Evolutionary conservation across 2,329 filamentous ascomycete species (phyloP), one percentile per base, ranked within the genome.

Genomic region (Stagonosporopsis tanaceti): DNA sequence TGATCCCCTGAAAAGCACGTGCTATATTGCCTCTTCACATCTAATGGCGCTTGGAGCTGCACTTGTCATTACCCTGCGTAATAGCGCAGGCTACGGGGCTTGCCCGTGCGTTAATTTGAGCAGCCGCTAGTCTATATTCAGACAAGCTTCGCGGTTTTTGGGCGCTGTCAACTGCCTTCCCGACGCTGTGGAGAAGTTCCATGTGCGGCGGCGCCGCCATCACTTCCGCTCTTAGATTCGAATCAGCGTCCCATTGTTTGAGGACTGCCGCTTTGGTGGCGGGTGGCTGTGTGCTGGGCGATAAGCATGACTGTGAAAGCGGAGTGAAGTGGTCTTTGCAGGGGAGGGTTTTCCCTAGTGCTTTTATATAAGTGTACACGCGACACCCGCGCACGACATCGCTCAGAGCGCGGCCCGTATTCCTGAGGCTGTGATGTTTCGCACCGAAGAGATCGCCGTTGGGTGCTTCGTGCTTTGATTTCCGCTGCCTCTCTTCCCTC

Each of bases 1-100:
- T 24, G 45, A 41, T 30, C 52, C 38, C 38, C 52, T 54, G 52
- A 48, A 44, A 44, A 47, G 52, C 52, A 48, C 52, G 52, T 54
- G 52, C 52, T 54, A 8, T 24, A 22, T 24, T 44, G 25, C 44
- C 38, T 12, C 32, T 32, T 32, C 24, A 37, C 38, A 17, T 32
- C 30, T 20, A 5, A 40, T 5, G 34, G 52, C 52, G 52, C 30
- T 37, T 48, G 30, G 45, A 48, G 17, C 38, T 22, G 32, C 35
- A 38, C 52, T 22, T 44, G 45, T 53, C 51, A 53, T 47, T 38
- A n/a, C 42, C 37, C 24, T 53, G 52, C 48, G 48, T 48, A 48
- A 48, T 54, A 44, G 45, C 52, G 52, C 52, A 48, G 42, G 14
- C 27, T 20, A 38, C 30, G 37, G 48, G 45, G 45, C 30, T 48